phyloP scores from a whole-genome alignment of 2,329 filamentous ascomycete genomes.

The Myriangium duriaei region DNA sequence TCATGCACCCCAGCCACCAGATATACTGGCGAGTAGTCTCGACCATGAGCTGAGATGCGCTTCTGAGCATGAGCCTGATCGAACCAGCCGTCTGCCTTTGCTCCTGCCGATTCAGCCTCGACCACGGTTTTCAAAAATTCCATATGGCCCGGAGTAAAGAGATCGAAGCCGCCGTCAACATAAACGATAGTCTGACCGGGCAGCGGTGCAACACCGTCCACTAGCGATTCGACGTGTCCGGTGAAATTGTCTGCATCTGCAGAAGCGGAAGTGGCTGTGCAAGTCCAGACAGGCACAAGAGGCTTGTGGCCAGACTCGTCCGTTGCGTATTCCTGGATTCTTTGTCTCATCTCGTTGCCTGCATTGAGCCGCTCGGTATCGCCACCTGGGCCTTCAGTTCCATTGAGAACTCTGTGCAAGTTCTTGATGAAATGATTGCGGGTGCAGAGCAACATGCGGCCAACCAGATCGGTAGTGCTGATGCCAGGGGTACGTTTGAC shows the following conservation, averaged over 20 bases:
- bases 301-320: conserved; percentile 69
- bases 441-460: conserved; percentile 94
- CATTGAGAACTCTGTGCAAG: conserved; percentile 54
- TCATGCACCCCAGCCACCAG: conserved; percentile 91
- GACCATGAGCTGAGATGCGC: conserved; percentile 49
- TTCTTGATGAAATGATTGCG: conserved; percentile 69
- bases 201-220: conserved; percentile 57
- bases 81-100: conserved; percentile 61
- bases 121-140: conserved; percentile 77
- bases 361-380: conserved; percentile 51
- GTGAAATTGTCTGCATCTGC: conserved; percentile 32
- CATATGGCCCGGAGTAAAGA: conserved; percentile 95
- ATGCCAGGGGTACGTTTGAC: conserved; percentile 95
- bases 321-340: conserved; percentile 76
- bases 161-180: conserved; percentile 90
- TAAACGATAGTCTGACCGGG: conserved; percentile 81
- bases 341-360: conserved; percentile 58
- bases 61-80: conserved; percentile 49
- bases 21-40: conserved; percentile 70
- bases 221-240: conserved; percentile 39
- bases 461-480: conserved; percentile 94
- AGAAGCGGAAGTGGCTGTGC: conserved; percentile 30
- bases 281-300: conserved; percentile 77
- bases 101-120: conserved; percentile 58
- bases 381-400: conserved; percentile 59